Base-by-base conservation (phyloP, 768 basidiomycete species). In the Rhizopogon rudus region DNA sequence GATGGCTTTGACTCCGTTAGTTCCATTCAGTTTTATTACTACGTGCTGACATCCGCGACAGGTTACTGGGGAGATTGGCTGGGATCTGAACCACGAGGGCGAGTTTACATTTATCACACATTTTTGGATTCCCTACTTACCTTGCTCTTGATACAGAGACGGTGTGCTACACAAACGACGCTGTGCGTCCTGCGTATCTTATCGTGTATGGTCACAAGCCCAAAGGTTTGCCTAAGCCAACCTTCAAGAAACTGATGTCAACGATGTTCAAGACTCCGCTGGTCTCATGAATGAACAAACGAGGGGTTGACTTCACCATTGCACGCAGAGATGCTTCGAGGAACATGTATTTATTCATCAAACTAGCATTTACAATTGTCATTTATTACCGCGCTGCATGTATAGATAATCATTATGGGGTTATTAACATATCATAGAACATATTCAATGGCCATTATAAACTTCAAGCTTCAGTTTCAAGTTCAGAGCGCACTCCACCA, bases 131-230 rank as follows among this genome's bases (percentile, higher is more conserved):
- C 16, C 5, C 20, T 37, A 16, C 37, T 49, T 25, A 49, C 22
- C 48, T 49, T 22, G 22, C 46, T 31, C 51, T 16, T 9, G 20
- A 42, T 5, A 2, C 50, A 70, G 86, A 87, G 65, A 86, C 82
- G 3, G 83, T 86, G 7, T 83, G 84, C 13, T 87, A 87, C 60
- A 62, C 73, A 43, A 85, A 86, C 61, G 83, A 86, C 58, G 84
- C 85, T 29, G 80, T 86, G 60, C 79, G 83, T 7, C 86, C 86
- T 16, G 82, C 82, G 0, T 87, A 79, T 67, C 72, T 87, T 54
- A 67, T 87, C n/a, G 77, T 86, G 17, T 87, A 86, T 60, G 82
- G 80, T 16, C 45, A 65, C 39, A 66, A 70, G 51, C 52, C 46
- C 43, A 37, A 54, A 44, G 52, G 62, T 37, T 44, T 51, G 45